A percentile compares a stretch with the other conserved stretches of the same genome.
phyloP scores from a whole-genome alignment of 768 basidiomycete genomes.

The Lyophyllum atratum region DNA sequence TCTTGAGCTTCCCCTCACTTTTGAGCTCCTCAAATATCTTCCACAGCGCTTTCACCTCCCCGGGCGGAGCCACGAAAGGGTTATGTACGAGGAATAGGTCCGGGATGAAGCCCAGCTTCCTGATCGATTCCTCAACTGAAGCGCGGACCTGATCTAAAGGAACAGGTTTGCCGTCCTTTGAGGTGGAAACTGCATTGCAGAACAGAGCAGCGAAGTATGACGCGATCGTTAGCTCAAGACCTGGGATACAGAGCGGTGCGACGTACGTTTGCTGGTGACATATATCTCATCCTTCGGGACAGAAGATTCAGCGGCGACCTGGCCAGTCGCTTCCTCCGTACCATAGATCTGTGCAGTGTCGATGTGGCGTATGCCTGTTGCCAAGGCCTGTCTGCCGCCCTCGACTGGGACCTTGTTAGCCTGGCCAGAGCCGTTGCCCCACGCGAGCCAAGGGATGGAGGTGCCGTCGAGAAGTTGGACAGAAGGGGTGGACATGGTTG shows the following conservation, averaged over 20 bases:
- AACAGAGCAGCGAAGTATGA: background rate
- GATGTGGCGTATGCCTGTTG: conserved; percentile 48
- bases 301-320: conserved; percentile 13
- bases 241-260: background rate
- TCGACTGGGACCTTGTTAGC: conserved; percentile 33
- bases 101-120: conserved; percentile 47
- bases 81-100: conserved; percentile 59
- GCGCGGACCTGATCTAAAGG: conserved; percentile 34
- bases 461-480: conserved; percentile 34
- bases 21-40: conserved; percentile 52
- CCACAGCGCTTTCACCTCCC: conserved; percentile 41
- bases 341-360: conserved; percentile 53
- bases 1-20: conserved; percentile 37
- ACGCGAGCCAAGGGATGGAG: conserved; percentile 48
- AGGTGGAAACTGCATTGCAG: background rate
- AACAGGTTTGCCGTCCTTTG: conserved; percentile 22
- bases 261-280: conserved; percentile 29
- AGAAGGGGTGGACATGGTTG: conserved; percentile 26
- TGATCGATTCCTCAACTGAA: conserved; percentile 45
- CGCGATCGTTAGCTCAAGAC: conserved; percentile 9
- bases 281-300: conserved; percentile 14
- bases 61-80: conserved; percentile 28
- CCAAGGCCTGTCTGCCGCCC: conserved; percentile 29
- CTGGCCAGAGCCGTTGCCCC: conserved; percentile 47
- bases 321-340: conserved; percentile 41